These are phyloP conservation scores for Dunaliella primolecta DNA, from an alignment of 139 green algal genomes.

Conservation along the genomic window DNA sequence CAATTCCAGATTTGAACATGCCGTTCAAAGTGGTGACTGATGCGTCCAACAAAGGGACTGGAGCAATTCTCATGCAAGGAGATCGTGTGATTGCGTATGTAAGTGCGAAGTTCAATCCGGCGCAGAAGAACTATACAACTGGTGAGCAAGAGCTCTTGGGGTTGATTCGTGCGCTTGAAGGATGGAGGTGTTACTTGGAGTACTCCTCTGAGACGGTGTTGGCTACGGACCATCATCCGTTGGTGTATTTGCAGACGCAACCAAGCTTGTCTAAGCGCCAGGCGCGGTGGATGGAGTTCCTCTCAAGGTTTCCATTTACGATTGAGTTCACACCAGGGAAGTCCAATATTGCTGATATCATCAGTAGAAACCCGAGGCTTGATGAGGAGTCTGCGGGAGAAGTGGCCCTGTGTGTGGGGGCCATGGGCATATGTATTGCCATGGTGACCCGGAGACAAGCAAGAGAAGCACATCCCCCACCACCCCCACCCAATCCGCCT, in stretches of 20 bases:
- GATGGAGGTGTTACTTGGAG: slow-evolving; percentile 40
- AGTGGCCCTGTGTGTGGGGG: background rate
- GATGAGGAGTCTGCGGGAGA: background rate
- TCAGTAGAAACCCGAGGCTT: slow-evolving; percentile 25
- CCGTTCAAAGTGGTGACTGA: slow-evolving; percentile 28
- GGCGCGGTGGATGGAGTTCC: slow-evolving; percentile 27
- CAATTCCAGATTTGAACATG: slow-evolving; percentile 5
- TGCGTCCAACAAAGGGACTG: slow-evolving; percentile 20
- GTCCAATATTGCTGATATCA: slow-evolving; percentile 39
- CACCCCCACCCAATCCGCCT: background rate
- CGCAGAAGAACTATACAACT: slow-evolving; percentile 43
- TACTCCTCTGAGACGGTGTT: background rate
- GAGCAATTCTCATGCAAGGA: slow-evolving; percentile 32
- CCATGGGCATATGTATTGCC: background rate
- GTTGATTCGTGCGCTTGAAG: slow-evolving; percentile 15
- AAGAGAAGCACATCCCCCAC: background rate
- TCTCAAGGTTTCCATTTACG: slow-evolving; percentile 17
- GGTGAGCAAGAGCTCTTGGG: slow-evolving; percentile 41
- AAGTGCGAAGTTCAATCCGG: slow-evolving; percentile 23
- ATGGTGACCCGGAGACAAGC: background rate
- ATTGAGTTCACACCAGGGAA: slow-evolving; percentile 37
- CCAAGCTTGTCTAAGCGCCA: background rate
- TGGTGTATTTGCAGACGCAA: slow-evolving; percentile 31
- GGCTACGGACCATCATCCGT: slow-evolving; percentile 44
- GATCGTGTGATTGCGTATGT: slow-evolving; percentile 33